A percentile compares a stretch with the other conserved stretches of the same genome.
Conservation (phyloP, 176 grass and related monocot genomes). For the Paspalum notatum region DNA sequence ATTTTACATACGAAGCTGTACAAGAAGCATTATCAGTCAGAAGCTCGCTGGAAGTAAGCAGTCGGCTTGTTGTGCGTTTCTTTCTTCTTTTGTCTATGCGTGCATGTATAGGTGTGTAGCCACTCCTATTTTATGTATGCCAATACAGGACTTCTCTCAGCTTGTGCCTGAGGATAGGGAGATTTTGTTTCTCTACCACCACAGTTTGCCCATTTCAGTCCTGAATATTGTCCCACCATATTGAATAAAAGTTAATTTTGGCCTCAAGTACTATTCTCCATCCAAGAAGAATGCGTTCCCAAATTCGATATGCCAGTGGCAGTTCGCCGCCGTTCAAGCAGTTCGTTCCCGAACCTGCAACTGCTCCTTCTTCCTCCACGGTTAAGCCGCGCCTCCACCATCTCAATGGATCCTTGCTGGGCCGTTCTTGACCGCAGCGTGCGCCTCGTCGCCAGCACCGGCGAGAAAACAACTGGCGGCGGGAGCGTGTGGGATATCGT, state of each 20-base stretch:
- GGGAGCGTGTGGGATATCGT: background rate
- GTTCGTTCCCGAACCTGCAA: background rate
- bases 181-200: background rate
- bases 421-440: background rate
- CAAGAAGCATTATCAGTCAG: constrained; percentile 36
- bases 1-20: constrained; percentile 45
- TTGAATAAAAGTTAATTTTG: too few relatives aligned
- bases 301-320: too few relatives aligned
- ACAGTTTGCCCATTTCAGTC: background rate
- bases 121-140: background rate
- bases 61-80: background rate
- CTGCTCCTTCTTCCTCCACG: background rate
- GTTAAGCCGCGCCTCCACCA: background rate
- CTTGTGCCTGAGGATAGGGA: background rate
- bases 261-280: too few relatives aligned
- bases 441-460: background rate
- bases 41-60: constrained; percentile 65
- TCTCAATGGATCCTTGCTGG: background rate
- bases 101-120: background rate
- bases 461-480: background rate
- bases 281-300: too few relatives aligned
- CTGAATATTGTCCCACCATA: too few relatives aligned
- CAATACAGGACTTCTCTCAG: background rate
- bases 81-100: background rate
- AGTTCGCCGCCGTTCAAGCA: too few relatives aligned